Base-by-base conservation (phyloP, 2,329 filamentous ascomycete genomes). In the Colletotrichum sp. region DNA sequence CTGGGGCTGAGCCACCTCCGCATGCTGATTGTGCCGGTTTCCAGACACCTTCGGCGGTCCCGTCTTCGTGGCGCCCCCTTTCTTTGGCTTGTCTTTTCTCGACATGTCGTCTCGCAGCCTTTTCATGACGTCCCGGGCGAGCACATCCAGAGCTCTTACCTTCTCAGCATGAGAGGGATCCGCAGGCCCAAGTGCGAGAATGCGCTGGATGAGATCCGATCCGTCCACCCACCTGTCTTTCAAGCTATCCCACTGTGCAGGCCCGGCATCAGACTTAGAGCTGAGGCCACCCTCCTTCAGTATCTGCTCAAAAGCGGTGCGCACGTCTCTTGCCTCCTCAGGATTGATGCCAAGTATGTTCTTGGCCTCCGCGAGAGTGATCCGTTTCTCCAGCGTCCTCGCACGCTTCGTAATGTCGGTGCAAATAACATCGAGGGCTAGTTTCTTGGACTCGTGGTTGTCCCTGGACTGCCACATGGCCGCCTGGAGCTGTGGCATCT, bases 351-450 rank as follows among this genome's bases (percentile, higher is more conserved):
- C 85, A 15, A 90, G 81, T 2, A 84, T 79, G 18, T 94, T 94
- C 82, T 95, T 96, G 6, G 94, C 94, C 74, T 96, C 93, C 2
- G 92, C 90, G 60, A 96, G 90, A 1, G 92, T 93, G 89, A 96
- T 92, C n/a, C 90, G 88, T 38, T 88, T 89, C 65, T 92, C 90
- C 73, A 92, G 15, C 87, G 91, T 80, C 21, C 95, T 91, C 87
- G 96, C 93, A 24, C 94, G 89, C 84, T 97, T 97, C 2, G 94
- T 96, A 34, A 96, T 94, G 84, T 96, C 94, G 32, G 92, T 93
- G 81, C 94, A 96, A 28, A 98, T 93, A 61, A 95, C 90, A 82
- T 98, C 95, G 7, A 98, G 86, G 1, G 94, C 94, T 61, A 95
- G 87, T 48, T 89, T 89, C 81, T 93, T 94, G 57, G 88, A 87